Evolutionary conservation across 495 filamentous ascomycete species (phyloP), one percentile per base, ranked within the genome.

Genomic region (Tuber brumale): DNA sequence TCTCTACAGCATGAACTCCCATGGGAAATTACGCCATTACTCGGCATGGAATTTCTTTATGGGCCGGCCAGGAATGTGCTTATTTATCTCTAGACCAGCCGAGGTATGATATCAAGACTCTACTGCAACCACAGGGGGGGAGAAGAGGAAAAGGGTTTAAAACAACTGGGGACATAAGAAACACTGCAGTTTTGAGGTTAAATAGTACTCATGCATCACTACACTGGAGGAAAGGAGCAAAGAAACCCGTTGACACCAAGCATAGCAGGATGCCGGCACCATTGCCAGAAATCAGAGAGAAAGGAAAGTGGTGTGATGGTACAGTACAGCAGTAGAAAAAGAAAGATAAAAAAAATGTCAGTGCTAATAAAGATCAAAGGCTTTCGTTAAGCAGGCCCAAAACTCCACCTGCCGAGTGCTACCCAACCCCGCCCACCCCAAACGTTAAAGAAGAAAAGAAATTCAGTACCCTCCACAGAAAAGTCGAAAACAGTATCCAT

Each of bases 391-490:
- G 61, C n/a, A 71, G 70, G 69, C 46, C 77, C 71, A 23, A 78
- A 79, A 79, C 77, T 79, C 77, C 77, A 73, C 46, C 71, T 57
- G 77, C 46, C 69, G 77, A 74, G 77, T 74, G 71, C 69, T 74
- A 77, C 77, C 77, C 27, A 66, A 77, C 19, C 75, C 75, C 37
- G 69, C 71, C 70, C 75, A 45, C 61, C 46, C 77, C 75, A 78
- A 74, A 79, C 76, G 71, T 72, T 69, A 76, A 76, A 46, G 69
- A 31, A 77, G 21, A 74, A 70, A 39, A 41, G 69, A 71, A 77
- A 42, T 21, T 27, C 51, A 61, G n/a, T 61, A 27, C 51, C 51
- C n/a, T 31, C 51, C 51, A n/a, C 23, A 27, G n/a, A 61, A 35
- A 57, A 66, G 35, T 66, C 27, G 57, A 66, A 66, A 35, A 35